These are phyloP conservation scores for Penicillium expansum DNA, from an alignment of 2,329 filamentous ascomycete species.

Conservation along the genomic window DNA sequence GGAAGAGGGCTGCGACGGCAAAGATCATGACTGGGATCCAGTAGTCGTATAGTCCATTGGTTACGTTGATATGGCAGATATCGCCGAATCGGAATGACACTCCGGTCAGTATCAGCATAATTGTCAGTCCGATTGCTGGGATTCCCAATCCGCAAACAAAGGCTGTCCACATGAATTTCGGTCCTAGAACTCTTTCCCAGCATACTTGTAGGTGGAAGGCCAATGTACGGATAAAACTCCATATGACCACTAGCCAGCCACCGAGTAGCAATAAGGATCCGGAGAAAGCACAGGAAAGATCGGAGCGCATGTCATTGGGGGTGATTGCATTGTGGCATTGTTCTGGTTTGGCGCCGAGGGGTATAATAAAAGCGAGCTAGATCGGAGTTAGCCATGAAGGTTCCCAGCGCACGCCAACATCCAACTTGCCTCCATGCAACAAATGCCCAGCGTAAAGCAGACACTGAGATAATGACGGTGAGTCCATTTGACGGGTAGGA, in stretches of 20 bases:
- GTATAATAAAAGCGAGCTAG: constrained; percentile 85
- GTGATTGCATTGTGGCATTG: constrained; percentile 90
- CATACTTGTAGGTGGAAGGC: constrained; percentile 97
- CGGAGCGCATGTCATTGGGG: constrained; percentile 85
- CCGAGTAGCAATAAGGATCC: constrained; percentile 83
- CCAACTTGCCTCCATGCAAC: constrained; percentile 72
- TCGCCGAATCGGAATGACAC: constrained; percentile 91
- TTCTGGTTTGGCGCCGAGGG: constrained; percentile 71
- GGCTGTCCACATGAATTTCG: constrained; percentile 83
- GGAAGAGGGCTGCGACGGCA: constrained; percentile 69
- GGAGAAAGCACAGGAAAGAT: constrained; percentile 78
- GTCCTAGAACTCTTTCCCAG: constrained; percentile 89
- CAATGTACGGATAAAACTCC: constrained; percentile 82
- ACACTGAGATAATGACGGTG: constrained; percentile 91
- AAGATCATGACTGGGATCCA: constrained; percentile 88
- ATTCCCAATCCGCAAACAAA: constrained; percentile 81
- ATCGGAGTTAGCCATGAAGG: constrained; percentile 9
- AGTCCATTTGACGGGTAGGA: constrained; percentile 83
- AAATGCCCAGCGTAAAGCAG: constrained; percentile 71
- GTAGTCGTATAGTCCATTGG: constrained; percentile 76
- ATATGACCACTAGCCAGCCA: constrained; percentile 79
- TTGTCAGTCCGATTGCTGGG: constrained; percentile 68
- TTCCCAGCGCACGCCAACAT: neutral
- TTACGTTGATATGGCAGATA: constrained; percentile 92
- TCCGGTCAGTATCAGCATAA: constrained; percentile 80